Evolutionary conservation across 331 rosid genomes (phyloP), one percentile per base, ranked within the genome.

Genomic region (Stylosanthes scabra): DNA sequence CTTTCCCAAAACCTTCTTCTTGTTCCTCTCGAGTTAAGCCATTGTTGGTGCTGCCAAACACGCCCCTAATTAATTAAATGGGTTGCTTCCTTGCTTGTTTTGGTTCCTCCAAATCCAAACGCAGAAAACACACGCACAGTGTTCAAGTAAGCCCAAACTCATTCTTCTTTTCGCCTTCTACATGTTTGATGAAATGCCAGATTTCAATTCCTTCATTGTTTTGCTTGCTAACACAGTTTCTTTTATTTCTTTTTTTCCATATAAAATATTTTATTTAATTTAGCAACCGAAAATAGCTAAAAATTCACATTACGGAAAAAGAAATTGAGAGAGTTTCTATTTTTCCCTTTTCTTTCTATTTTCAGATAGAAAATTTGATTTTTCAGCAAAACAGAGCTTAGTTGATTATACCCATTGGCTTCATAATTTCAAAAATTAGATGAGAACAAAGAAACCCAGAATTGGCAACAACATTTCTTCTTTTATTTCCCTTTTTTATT

Each of bases 31-130:
- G 59, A 14, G 46, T 8, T 12, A 34, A 60, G 66, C 28, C 66
- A 34, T 12, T 59, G 25, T 6, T 51, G 57, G 14, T 51, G 11
- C 42, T 60, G 3, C 66, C 66, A 61, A 63, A 11, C 63, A 56
- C 41, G n/a, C 77, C 42, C 41, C 40, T 69, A 16, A 31, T 31
- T 31, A 31, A 31, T 31, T 31, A 31, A 31, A 93, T 93, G 98
- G 97, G 93, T 84, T 90, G 98, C 70, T 88, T 89, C 74, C 89
- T 87, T 74, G 91, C 74, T 12, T 93, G 97, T 76, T 91, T 91
- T 87, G 91, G 96, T 86, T 86, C 90, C 75, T 88, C 91, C 80
- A 86, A 82, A 16, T 88, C 91, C 78, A 86, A 82, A 16, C 80
- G 79, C 68, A 74, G 78, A 71, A 90, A 77, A 13, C 90, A 62